Base-by-base conservation (phyloP, 768 basidiomycete genomes). In the Roridomyces roridus region DNA sequence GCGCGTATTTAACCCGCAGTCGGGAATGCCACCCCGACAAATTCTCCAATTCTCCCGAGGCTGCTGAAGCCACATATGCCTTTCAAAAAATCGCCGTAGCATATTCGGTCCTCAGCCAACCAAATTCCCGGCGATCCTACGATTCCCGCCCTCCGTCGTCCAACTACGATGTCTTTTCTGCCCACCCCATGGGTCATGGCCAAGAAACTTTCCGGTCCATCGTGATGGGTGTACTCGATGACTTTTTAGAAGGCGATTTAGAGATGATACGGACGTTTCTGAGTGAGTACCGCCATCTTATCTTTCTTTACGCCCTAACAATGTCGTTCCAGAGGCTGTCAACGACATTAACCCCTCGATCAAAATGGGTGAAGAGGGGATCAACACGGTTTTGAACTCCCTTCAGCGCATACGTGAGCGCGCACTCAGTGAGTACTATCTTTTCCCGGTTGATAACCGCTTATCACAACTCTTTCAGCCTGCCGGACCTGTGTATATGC, bases 41-140 rank as follows among this genome's bases (percentile, higher is more conserved):
- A 76, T 94, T 90, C 61, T 90, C 91, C 20, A 71, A 83, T 60
- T 86, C 88, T 65, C 85, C 88, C 5, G 81, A 87, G 40, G 89
- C 93, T 65, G 85, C 88, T 5, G 81, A 87, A 42, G 89, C 93
- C 17, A 95, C 93, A 0, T 77, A 83, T 18, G 93, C 93, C 1
- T 95, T 95, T 68, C 93, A 95, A 68, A 90, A 89, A 64, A 88
- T 95, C 5, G 88, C 90, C 6, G 84, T 92, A 15, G 92, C 93
- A 2, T 94, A 94, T 64, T 82, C 89, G 60, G 84, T 91, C 9
- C 85, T 94, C 54, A 88, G 87, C 64, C 86, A 87, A 49, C 89
- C 93, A 1, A 76, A 84, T 14, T 82, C 86, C 6, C 82, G 85
- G 60, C 82, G 85, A 14, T 60, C 81, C 29, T 95, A 95, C 67